Evolutionary conservation across 805 yeast genomes (phyloP), one percentile per base, ranked within the genome.

Genomic region (Candida bentonensis): DNA sequence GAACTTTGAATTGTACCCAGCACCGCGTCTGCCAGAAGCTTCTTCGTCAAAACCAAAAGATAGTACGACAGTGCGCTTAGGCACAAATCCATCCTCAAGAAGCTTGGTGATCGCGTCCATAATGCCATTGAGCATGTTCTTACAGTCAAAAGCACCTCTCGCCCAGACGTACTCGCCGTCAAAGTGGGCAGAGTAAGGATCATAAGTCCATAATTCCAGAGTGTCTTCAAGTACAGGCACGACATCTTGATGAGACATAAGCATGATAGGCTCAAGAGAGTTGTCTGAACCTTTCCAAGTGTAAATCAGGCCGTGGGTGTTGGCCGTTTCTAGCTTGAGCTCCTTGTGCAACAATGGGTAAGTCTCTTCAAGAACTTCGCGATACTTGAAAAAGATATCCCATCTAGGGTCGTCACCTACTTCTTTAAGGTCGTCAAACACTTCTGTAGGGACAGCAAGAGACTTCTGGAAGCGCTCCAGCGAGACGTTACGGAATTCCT

Each of bases 11-110:
- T 84, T 62, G 15, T 59, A 45, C 1, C 56, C 49, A 4, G 94
- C 94, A 41, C 89, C 88, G 4, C 65, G 58, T 15, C 45, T 43
- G 3, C 94, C 92, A 33, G 74, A 66, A 40, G 73, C 70, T 57
- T 85, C 95, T 63, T 85, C 95, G 56, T 85, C 95, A 52, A 76
- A 81, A 1, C 95, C 95, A 53, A 79, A 74, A 0, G 84, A 77
- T 2, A 80, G 55, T 4, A 84, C 48, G n/a, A 83, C 57, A 1
- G 85, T 70, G 60, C 94, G 74, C 45, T 67, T 59, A 11, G 87
- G 84, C 33, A 56, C 45, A 62, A 69, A 82, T 0, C 70, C 78
- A 17, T 68, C 69, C 28, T 62, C 52, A 21, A 82, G 56, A 26
- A 81, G 59, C 40, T 66, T 61, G 53, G 80, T 85, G 15, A 75